Percentiles rank a stretch among this genome's conserved stretches.
Conservation (phyloP, 2,329 filamentous ascomycete genomes). For the Hypoxylon sp. region DNA sequence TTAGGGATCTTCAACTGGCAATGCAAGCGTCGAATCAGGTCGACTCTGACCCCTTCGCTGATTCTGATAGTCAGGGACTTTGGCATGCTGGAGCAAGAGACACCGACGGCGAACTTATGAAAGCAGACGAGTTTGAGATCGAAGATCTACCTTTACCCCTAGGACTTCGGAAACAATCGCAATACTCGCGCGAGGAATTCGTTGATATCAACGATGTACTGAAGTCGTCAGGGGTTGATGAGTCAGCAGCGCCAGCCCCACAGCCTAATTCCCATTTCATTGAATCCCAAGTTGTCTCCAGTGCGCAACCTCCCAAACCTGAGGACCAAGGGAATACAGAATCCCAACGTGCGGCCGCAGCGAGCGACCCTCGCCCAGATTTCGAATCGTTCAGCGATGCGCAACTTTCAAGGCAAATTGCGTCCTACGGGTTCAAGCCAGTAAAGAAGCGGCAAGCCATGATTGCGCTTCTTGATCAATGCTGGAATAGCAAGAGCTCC, state of each 20-base stretch:
- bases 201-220: slow-evolving; percentile 54
- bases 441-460: slow-evolving; percentile 77
- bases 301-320: slow-evolving; percentile 17
- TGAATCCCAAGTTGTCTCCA: slow-evolving; percentile 34
- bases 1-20: slow-evolving; percentile 74
- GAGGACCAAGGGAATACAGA: slow-evolving; percentile 4
- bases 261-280: slow-evolving; percentile 42
- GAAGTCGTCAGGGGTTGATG: slow-evolving; percentile 42
- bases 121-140: slow-evolving; percentile 74
- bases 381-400: slow-evolving; percentile 74
- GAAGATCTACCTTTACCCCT: slow-evolving; percentile 14
- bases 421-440: slow-evolving; percentile 79
- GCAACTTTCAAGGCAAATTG: slow-evolving; percentile 74
- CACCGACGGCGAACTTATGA: slow-evolving; percentile 73
- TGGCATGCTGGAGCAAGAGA: slow-evolving; percentile 82
- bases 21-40: slow-evolving; percentile 71
- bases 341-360: slow-evolving; percentile 10
- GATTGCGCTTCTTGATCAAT: slow-evolving; percentile 78
- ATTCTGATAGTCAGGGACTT: slow-evolving; percentile 62
- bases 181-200: slow-evolving; percentile 48
- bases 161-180: slow-evolving; percentile 43
- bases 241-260: slow-evolving; percentile 14
- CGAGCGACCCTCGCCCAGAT: slow-evolving; percentile 61
- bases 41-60: slow-evolving; percentile 57
- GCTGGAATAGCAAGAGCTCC: slow-evolving; percentile 74